Base-by-base conservation (phyloP, 2,329 filamentous ascomycete genomes). In the Botryosphaeria dothidea region DNA sequence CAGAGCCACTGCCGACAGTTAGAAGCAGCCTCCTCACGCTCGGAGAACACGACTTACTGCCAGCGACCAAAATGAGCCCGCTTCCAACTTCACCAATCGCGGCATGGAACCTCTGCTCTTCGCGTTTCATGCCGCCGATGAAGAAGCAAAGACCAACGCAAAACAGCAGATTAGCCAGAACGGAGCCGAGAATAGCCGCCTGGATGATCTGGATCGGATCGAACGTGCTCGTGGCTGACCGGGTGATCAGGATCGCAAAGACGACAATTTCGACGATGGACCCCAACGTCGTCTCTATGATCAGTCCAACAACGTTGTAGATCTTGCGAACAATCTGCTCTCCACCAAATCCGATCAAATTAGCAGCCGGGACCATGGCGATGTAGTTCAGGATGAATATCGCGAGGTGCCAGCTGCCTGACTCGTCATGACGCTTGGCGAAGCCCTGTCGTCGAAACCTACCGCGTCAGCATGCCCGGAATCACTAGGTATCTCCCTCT, bases 131-230 rank as follows among this genome's bases (percentile, higher is more conserved):
- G 7, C 92, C 92, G 46, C 91, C 91, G 25, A 88, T 85, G 67
- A 94, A 87, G 80, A 96, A 96, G 74, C 92, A 95, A 61, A 89
- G 73, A 0, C 92, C 92, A 27, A 96, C 78, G 70, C 92, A 96
- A 0, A 96, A 82, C 51, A 96, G 79, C 78, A 95, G 85, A 38
- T 92, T 96, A 13, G 92, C 92, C 34, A 96, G 77, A 48, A 96
- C 90, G 0, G 91, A 94, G 34, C 92, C 92, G 0, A 96, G 80
- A 64, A 96, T 93, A 27, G 92, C 92, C 60, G 91, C 91, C 73
- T 92, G 87, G 70, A 96, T 92, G 69, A 95, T 90, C n/a, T 84
- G 82, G 66, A 90, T 79, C 9, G 62, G 62, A 48, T 64, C 62
- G 25, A 64, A 64, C 5, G 29, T 79, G 67, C 48, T 76, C 72